Evolutionary conservation across 2,329 filamentous ascomycete genomes (phyloP).

Genomic region (Blumeriella jaapii): DNA sequence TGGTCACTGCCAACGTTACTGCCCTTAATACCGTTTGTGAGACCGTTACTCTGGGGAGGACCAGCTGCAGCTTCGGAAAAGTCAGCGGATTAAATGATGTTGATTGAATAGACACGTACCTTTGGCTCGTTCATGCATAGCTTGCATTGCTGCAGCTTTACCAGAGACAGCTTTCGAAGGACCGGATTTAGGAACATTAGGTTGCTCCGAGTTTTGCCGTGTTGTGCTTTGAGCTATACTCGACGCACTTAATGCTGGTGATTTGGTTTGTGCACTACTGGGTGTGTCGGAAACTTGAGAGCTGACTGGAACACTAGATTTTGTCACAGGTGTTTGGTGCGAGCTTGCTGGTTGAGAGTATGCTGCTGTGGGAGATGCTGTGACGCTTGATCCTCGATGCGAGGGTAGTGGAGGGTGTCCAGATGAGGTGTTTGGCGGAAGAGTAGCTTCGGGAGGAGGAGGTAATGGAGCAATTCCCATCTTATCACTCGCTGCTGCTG

Average conservation of each 20-base stretch:
- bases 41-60: constrained; percentile 38
- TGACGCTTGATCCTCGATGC: constrained; percentile 42
- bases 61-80: constrained; percentile 12
- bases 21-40: constrained; percentile 39
- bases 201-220: constrained; percentile 37
- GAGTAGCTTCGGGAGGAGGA: constrained; percentile 64
- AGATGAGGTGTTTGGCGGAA: constrained; percentile 33
- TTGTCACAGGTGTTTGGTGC: constrained; percentile 28
- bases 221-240: constrained; percentile 32
- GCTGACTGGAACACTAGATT: constrained; percentile 26
- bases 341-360: constrained; percentile 35
- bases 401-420: constrained; percentile 24
- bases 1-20: constrained; percentile 27
- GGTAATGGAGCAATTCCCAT: constrained; percentile 91
- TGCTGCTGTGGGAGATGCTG: constrained; percentile 41
- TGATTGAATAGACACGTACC: constrained; percentile 32
- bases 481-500: constrained; percentile 82
- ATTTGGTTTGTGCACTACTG: constrained; percentile 35
- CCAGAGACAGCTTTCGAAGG: constrained; percentile 18
- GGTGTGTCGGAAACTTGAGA: constrained; percentile 30
- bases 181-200: constrained; percentile 26
- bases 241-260: constrained; percentile 36
- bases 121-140: constrained; percentile 34
- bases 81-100: constrained; percentile 12
- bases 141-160: constrained; percentile 29